phyloP scores from a whole-genome alignment of 1,139 yeast species.

The Magnusiomyces magnusii region DNA sequence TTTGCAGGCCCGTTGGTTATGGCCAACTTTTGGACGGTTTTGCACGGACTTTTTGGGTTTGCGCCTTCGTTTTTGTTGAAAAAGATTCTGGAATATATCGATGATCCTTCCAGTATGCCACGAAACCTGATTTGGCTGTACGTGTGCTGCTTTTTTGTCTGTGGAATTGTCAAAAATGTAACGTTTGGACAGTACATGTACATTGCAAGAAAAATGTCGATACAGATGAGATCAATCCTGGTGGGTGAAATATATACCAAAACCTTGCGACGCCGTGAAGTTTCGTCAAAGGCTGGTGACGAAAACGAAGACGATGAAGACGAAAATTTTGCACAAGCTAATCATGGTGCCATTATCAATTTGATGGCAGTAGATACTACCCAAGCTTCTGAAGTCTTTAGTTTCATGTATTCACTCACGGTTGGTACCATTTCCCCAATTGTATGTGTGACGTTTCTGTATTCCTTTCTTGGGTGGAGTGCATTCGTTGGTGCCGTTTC shows the following conservation, averaged over 20 bases:
- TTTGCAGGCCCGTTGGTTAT: not conserved
- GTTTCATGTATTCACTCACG: constrained; percentile 58
- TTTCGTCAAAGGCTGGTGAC: constrained; percentile 34
- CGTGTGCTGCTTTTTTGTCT: constrained; percentile 62
- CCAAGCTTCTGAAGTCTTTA: constrained; percentile 74
- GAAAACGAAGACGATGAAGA: constrained; percentile 25
- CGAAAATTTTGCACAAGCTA: constrained; percentile 41
- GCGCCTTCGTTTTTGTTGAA: constrained; percentile 76
- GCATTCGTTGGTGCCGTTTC: constrained; percentile 74
- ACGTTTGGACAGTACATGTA: constrained; percentile 76
- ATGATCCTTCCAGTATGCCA: constrained; percentile 58
- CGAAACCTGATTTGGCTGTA: constrained; percentile 82
- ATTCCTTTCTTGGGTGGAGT: constrained; percentile 74
- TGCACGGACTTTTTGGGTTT: constrained; percentile 44
- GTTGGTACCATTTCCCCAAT: constrained; percentile 45
- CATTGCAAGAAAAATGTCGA: constrained; percentile 87
- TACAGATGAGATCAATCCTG: constrained; percentile 80
- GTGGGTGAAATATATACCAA: constrained; percentile 90
- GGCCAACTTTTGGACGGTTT: not conserved
- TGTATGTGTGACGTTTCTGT: constrained; percentile 40
- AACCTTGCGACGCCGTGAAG: constrained; percentile 75
- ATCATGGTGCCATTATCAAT: constrained; percentile 86
- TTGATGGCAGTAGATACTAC: constrained; percentile 95
- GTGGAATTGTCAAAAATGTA: constrained; percentile 54
- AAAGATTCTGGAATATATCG: constrained; percentile 73